Evolutionary conservation across 192 early-diverging fungal species (phyloP).

Genomic region (Coemansia umbellata): DNA sequence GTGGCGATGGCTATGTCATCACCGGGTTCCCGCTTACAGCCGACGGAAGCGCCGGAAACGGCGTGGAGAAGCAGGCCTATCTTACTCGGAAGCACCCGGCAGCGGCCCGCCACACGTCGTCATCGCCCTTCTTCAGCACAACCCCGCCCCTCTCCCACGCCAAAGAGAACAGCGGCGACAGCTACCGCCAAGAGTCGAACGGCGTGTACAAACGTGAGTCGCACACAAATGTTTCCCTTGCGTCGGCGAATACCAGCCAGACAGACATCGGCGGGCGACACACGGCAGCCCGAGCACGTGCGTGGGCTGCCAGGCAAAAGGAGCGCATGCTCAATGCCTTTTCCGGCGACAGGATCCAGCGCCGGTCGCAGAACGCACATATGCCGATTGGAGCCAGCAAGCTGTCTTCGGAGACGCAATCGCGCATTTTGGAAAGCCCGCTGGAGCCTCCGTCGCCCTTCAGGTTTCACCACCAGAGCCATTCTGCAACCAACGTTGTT

Average conservation of each 20-base stretch:
- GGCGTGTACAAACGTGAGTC: conserved; percentile 22
- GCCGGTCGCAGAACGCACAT: conserved; percentile 3
- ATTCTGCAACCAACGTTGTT: conserved; percentile 21
- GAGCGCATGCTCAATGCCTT: conserved; percentile 39
- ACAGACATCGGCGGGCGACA: conserved; percentile 32
- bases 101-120: not conserved
- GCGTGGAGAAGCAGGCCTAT: not conserved
- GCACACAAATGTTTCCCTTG: conserved; percentile 6
- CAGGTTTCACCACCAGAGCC: conserved; percentile 34
- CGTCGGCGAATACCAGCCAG: conserved; percentile 12
- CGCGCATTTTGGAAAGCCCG: not conserved
- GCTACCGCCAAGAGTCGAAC: not conserved
- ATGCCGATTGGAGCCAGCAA: conserved; percentile 1
- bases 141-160: not conserved
- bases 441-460: conserved; percentile 20
- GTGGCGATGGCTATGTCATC: not conserved
- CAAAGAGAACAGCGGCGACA: not conserved
- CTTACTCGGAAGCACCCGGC: not conserved
- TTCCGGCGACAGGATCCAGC: conserved; percentile 11
- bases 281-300: conserved; percentile 41
- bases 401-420: conserved; percentile 8
- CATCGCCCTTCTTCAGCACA: not conserved
- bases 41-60: not conserved
- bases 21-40: not conserved
- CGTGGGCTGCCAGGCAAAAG: conserved; percentile 39